phyloP scores from a whole-genome alignment of 1,284 basidiomycete genomes.

The Pholiota adiposa region DNA sequence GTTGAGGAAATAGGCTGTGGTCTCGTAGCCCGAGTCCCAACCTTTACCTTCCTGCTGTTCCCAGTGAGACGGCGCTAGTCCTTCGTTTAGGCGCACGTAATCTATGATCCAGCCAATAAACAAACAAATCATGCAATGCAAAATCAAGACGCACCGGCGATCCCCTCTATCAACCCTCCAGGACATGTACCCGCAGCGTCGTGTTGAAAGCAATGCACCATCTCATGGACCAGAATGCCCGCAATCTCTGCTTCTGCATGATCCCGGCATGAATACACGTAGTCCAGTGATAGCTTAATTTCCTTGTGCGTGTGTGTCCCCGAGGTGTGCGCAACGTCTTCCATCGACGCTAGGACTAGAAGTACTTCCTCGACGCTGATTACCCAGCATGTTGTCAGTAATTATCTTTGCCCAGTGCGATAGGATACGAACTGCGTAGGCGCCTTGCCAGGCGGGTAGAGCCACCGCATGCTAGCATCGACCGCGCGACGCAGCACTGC shows the following conservation, averaged over 20 bases:
- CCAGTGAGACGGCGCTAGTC: conserved; percentile 71
- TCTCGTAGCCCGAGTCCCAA: conserved; percentile 77
- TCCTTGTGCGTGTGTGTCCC: conserved; percentile 63
- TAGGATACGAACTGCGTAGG: conserved; percentile 55
- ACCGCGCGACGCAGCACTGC: conserved; percentile 55
- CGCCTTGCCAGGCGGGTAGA: conserved; percentile 61
- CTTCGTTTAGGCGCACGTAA: conserved; percentile 66
- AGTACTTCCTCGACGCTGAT: conserved; percentile 55
- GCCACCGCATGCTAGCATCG: conserved; percentile 54
- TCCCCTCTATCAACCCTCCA: conserved; percentile 71
- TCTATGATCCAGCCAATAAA: conserved; percentile 42
- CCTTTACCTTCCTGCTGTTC: conserved; percentile 41
- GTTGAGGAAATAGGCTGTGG: conserved; percentile 72
- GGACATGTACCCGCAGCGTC: conserved; percentile 63
- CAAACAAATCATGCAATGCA: background rate
- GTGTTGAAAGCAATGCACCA: conserved; percentile 78
- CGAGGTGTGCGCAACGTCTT: conserved; percentile 66
- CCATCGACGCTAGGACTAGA: conserved; percentile 63
- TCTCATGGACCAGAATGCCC: conserved; percentile 64
- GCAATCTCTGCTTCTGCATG: conserved; percentile 47
- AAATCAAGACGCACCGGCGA: conserved; percentile 58
- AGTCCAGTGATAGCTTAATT: conserved; percentile 68
- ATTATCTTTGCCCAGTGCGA: background rate
- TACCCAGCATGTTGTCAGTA: too few species aligned
- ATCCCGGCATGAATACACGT: conserved; percentile 38